Conservation (phyloP, 108 stramenopile genomes). For the Nitzschia sp. region DNA sequence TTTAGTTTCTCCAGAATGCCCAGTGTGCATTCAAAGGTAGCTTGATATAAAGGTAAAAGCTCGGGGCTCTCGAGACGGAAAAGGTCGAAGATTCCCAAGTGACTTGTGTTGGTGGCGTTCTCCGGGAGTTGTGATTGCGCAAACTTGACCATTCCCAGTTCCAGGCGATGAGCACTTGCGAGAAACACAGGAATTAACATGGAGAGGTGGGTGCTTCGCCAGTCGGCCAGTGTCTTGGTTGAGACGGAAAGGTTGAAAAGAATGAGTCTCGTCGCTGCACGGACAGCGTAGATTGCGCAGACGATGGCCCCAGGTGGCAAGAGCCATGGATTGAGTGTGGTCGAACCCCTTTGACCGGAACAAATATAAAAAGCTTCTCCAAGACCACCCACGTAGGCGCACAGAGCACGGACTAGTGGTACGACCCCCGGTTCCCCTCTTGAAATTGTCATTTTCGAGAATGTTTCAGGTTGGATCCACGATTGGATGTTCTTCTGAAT, state of each 20-base stretch:
- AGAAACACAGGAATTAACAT: slow-evolving; percentile 39
- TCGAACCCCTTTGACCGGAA: background rate
- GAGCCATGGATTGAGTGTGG: slow-evolving; percentile 21
- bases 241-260: slow-evolving; percentile 8
- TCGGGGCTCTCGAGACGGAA: slow-evolving; percentile 13
- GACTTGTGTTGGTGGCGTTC: background rate
- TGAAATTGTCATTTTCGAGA: background rate
- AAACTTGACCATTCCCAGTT: slow-evolving; percentile 25
- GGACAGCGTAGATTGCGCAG: slow-evolving; percentile 32
- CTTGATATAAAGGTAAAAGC: slow-evolving; percentile 17
- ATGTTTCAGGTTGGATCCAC: slow-evolving; percentile 8
- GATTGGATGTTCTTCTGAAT: slow-evolving; percentile 1
- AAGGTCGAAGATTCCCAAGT: slow-evolving; percentile 2
- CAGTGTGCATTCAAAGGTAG: background rate
- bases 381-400: slow-evolving; percentile 43
- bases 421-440: slow-evolving; percentile 19
- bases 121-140: background rate
- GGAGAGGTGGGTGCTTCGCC: slow-evolving; percentile 28
- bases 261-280: slow-evolving; percentile 30
- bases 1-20: slow-evolving; percentile 19
- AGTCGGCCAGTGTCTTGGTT: slow-evolving; percentile 2
- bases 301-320: slow-evolving; percentile 41
- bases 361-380: slow-evolving; percentile 37
- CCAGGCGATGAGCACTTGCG: slow-evolving; percentile 23
- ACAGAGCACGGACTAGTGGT: slow-evolving; percentile 46